Percentiles rank a stretch among this genome's conserved stretches.
Evolutionary conservation across 768 basidiomycete genomes (phyloP).

Genomic region (Mycena polygramma): DNA sequence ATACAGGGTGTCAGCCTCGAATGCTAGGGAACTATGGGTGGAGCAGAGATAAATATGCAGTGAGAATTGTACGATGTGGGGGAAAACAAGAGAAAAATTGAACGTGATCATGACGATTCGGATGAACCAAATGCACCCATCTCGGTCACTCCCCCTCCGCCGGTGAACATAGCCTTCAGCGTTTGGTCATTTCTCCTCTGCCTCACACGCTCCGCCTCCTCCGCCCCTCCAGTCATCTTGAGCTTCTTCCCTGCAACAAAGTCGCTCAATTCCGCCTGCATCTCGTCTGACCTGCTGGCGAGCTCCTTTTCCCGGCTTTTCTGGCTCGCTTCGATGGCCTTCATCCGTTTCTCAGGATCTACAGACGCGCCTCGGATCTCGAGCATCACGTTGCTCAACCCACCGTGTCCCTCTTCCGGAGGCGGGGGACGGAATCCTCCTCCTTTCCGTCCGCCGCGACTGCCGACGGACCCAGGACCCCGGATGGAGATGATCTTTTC

Average conservation of each 20-base stretch:
- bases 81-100: conserved; percentile 24
- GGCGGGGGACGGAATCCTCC: conserved; percentile 68
- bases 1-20: conserved; percentile 9
- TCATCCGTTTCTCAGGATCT: conserved; percentile 87
- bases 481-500: conserved; percentile 87
- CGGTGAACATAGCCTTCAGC: conserved; percentile 89
- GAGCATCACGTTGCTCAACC: conserved; percentile 85
- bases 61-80: conserved; percentile 37
- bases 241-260: conserved; percentile 92
- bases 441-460: conserved; percentile 51
- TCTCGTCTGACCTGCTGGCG: conserved; percentile 80
- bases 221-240: conserved; percentile 95
- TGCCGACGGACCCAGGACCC: conserved; percentile 58
- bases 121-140: conserved; percentile 10
- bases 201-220: conserved; percentile 90
- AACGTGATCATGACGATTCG: conserved; percentile 4
- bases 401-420: conserved; percentile 75
- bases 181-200: conserved; percentile 88
- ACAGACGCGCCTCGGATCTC: conserved; percentile 88
- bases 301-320: conserved; percentile 83
- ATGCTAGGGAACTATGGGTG: conserved; percentile 19
- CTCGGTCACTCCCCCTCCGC: conserved; percentile 38
- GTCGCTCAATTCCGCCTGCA: conserved; percentile 85
- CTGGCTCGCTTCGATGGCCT: conserved; percentile 93
- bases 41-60: conserved; percentile 40